phyloP scores from a whole-genome alignment of 2,329 filamentous ascomycete species.

The Pseudogymnoascus sp. region DNA sequence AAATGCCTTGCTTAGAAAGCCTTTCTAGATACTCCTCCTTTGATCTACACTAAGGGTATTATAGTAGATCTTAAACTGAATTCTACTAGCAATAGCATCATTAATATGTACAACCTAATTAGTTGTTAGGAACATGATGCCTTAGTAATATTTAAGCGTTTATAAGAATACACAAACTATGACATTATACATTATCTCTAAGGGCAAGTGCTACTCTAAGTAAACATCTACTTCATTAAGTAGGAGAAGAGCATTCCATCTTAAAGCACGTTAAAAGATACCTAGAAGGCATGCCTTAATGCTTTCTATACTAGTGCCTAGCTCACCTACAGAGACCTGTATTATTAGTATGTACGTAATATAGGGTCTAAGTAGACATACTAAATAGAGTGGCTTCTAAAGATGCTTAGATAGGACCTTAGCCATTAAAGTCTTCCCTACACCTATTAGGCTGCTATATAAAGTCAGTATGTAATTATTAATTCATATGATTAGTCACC shows the following conservation, averaged over 20 bases:
- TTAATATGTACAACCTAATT: constrained; percentile 23
- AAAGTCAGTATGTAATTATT: constrained; percentile 3
- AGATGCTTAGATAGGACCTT: constrained; percentile 12
- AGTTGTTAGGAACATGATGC: constrained; percentile 16
- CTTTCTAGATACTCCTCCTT: constrained; percentile 13
- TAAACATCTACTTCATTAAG: no score
- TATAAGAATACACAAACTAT: no score
- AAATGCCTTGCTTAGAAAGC: constrained; percentile 11
- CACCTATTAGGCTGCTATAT: neutral
- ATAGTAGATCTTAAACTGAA: constrained; percentile 18
- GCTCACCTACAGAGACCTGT: neutral
- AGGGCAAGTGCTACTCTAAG: no score
- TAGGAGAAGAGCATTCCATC: neutral
- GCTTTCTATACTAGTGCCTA: neutral
- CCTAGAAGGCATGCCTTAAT: neutral
- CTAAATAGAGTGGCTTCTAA: no score
- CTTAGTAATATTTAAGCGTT: no score
- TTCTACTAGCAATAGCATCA: constrained; percentile 14
- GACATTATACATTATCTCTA: no score
- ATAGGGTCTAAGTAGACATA: neutral
- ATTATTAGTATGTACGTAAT: constrained; percentile 19
- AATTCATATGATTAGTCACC: neutral
- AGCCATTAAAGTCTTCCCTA: neutral
- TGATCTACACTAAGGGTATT: constrained; percentile 12
- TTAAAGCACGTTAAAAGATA: neutral